Evolutionary conservation across 179 eudicot species (phyloP).

Genomic region (Actinidia polygama): DNA sequence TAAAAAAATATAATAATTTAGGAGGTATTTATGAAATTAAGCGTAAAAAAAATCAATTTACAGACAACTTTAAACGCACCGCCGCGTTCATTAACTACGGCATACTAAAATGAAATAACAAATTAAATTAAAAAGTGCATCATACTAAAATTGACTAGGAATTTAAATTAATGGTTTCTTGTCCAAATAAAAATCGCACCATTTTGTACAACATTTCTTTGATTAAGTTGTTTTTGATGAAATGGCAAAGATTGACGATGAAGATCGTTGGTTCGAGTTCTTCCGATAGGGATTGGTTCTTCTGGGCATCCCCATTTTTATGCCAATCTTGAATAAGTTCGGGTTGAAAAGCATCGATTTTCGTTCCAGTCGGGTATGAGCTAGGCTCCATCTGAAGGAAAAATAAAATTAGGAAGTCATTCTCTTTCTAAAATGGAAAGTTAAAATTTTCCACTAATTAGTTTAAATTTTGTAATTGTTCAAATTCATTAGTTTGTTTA

Average conservation of each 20-base stretch:
- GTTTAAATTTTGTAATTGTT: too few relatives aligned
- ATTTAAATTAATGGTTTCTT: too few relatives aligned
- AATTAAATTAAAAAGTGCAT: too few relatives aligned
- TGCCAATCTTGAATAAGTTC: neutral
- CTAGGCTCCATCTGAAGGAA: neutral
- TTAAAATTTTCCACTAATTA: too few relatives aligned
- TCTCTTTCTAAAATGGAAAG: neutral
- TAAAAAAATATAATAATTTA: too few relatives aligned
- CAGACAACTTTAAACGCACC: too few relatives aligned
- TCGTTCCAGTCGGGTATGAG: neutral
- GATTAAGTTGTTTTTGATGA: neutral
- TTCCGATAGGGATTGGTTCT: neutral
- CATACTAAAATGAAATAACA: neutral
- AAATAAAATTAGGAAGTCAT: neutral
- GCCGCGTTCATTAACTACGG: neutral
- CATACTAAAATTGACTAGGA: too few relatives aligned
- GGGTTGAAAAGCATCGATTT: neutral
- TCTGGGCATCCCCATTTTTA: neutral
- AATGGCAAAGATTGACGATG: neutral
- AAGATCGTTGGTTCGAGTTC: neutral
- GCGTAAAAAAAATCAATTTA: too few relatives aligned
- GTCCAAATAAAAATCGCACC: neutral
- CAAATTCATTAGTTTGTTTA: too few relatives aligned
- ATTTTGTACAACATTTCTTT: too few relatives aligned
- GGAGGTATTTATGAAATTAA: too few relatives aligned